Conservation (phyloP, 768 basidiomycete species). For the Mycena polygramma region DNA sequence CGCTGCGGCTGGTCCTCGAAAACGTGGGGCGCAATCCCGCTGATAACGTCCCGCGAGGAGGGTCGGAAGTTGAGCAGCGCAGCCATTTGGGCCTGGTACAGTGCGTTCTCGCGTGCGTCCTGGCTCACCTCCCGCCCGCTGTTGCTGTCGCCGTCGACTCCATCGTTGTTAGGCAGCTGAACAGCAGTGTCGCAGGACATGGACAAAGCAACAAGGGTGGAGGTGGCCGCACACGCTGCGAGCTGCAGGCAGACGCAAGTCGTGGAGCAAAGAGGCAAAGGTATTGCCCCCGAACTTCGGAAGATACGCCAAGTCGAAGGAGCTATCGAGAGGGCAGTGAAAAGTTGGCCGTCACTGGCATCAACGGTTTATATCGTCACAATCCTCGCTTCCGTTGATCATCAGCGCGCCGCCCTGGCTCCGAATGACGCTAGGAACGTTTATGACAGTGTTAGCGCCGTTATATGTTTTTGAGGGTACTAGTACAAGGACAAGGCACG, state of each 20-base stretch:
- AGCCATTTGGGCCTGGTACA: slow-evolving; percentile 29
- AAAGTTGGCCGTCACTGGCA: too few species aligned
- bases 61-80: slow-evolving; percentile 37
- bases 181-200: slow-evolving; percentile 16
- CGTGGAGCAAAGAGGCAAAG: background rate
- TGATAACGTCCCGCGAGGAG: slow-evolving; percentile 35
- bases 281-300: background rate
- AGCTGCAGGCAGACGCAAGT: slow-evolving; percentile 18
- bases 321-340: too few species aligned
- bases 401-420: slow-evolving; percentile 2
- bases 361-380: too few species aligned
- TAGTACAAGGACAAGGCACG: background rate
- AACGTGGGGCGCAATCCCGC: slow-evolving; percentile 37
- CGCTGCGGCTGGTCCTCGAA: slow-evolving; percentile 29
- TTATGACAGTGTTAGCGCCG: slow-evolving; percentile 5
- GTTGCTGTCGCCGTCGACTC: background rate
- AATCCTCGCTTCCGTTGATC: background rate
- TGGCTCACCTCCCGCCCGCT: background rate
- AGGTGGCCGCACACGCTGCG: background rate
- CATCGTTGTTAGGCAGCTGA: background rate
- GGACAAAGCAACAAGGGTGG: background rate
- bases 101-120: background rate
- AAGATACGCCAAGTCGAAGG: background rate
- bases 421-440: slow-evolving; percentile 5
- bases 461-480: slow-evolving; percentile 2